Evolutionary conservation across 2,329 filamentous ascomycete genomes (phyloP), one percentile per base, ranked within the genome.

Genomic region (Epichloe bromicola): DNA sequence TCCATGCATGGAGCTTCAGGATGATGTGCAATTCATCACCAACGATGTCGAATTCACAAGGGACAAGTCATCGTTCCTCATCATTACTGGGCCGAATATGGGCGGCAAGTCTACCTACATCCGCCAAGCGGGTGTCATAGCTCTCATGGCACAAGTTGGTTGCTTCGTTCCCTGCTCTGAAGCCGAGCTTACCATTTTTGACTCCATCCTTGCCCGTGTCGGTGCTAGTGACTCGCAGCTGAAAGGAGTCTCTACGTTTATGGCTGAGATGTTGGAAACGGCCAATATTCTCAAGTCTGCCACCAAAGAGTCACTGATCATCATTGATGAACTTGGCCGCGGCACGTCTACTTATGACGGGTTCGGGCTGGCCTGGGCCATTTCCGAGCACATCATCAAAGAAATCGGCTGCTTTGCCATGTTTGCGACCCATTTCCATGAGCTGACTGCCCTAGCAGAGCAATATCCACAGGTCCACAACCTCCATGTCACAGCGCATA

Each of bases 211-310:
- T 39, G 93, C 94, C 0, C 86, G 93, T 59, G 93, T 98, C 0
- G 93, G 94, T 41, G 94, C 93, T 6, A 93, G 86, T 59, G 94
- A 98, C 69, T 95, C 88, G 6, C 93, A 97, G 67, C 83, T 98
- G 56, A 97, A 97, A 70, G 93, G 93, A 37, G 93, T 98, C 2
- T 95, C 88, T 3, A 98, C 93, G 0, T 98, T 98, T 68, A 98
- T 98, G 94, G 93, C 93, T 2, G 93, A 98, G 71, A 98, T 98
- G 93, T 79, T 98, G 20, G 93, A 98, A 67, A 98, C 93, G 1
- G 89, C 93, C 58, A 97, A 97, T 65, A 98, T 98, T 57, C 82
- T 98, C 63, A 97, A 97, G 70, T 94, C 88, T 0, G 93, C 93
- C 2, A 98, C 93, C 0, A 82, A 85, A 34, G 93, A 98, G 65